Evolutionary conservation across 148 eudicot species (phyloP).

Genomic region (Cornus kousa): DNA sequence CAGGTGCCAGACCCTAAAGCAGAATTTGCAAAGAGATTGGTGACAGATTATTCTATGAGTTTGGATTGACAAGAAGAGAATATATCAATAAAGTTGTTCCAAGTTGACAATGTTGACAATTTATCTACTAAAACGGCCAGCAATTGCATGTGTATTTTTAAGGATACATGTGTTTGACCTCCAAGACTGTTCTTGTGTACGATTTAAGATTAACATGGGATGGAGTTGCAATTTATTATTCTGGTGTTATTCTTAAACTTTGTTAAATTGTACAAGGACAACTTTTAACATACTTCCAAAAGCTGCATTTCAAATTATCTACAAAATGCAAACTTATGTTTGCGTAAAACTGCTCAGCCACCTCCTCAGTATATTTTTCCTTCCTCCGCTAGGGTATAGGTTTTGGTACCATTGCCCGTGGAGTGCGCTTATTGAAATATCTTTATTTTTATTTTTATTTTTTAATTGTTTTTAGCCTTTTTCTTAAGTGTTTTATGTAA

Average conservation of each 20-base stretch:
- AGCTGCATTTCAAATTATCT: background rate
- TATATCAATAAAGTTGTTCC: slow-evolving; percentile 3
- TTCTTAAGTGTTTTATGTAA: too few species aligned
- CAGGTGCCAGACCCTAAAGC: slow-evolving; percentile 69
- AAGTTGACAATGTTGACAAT: background rate
- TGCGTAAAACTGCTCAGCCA: too few species aligned
- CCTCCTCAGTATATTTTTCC: too few species aligned
- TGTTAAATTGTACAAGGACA: background rate
- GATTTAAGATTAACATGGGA: too few species aligned
- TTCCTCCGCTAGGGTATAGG: too few species aligned
- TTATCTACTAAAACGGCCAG: background rate
- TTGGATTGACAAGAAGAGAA: slow-evolving; percentile 37
- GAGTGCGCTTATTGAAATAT: too few species aligned
- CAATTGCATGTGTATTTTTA: too few species aligned
- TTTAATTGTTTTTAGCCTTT: too few species aligned
- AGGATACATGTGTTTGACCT: background rate
- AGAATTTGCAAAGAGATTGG: slow-evolving; percentile 82
- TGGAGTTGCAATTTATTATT: too few species aligned
- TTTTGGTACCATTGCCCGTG: too few species aligned
- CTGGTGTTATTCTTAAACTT: background rate
- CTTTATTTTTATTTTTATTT: too few species aligned
- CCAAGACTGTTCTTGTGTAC: too few species aligned
- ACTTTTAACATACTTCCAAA: background rate
- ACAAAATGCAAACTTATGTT: background rate
- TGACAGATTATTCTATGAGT: slow-evolving; percentile 90